These are phyloP conservation scores for Fusarium pseudoanthophilum DNA, from an alignment of 2,329 filamentous ascomycete genomes.

Conservation along the genomic window DNA sequence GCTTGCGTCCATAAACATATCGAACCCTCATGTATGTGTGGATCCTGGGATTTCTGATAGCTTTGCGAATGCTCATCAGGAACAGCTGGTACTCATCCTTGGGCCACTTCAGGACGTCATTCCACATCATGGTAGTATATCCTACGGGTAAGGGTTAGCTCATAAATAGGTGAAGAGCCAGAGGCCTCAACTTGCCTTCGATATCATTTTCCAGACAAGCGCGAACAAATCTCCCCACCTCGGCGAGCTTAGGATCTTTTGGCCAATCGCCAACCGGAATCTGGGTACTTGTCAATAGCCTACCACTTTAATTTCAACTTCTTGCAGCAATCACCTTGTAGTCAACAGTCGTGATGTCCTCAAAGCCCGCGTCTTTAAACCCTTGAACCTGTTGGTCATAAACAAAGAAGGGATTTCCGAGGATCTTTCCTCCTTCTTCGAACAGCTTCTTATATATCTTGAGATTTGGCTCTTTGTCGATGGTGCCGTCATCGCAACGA, in stretches of 20 bases:
- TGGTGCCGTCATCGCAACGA: slow-evolving; percentile 28
- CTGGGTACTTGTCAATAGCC: not conserved
- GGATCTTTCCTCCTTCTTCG: slow-evolving; percentile 26
- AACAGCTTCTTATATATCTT: slow-evolving; percentile 4
- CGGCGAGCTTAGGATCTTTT: slow-evolving; percentile 21
- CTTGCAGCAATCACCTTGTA: slow-evolving; percentile 13
- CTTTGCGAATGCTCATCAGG: slow-evolving; percentile 33
- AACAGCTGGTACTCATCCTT: slow-evolving; percentile 37
- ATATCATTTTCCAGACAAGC: slow-evolving; percentile 30
- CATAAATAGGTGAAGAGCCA: rapidly evolving
- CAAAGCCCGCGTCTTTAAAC: slow-evolving; percentile 27
- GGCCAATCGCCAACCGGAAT: slow-evolving; percentile 35
- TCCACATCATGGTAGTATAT: slow-evolving; percentile 28
- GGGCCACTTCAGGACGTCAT: slow-evolving; percentile 34
- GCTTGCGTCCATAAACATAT: slow-evolving; percentile 36
- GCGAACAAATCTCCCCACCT: slow-evolving; percentile 31
- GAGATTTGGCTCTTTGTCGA: slow-evolving; percentile 6
- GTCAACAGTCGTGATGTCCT: slow-evolving; percentile 28
- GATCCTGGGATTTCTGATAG: slow-evolving; percentile 25
- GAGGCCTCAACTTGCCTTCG: slow-evolving; percentile 1
- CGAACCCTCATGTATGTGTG: slow-evolving; percentile 36
- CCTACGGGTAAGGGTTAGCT: not conserved
- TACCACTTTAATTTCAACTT: rapidly evolving
- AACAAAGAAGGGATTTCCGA: slow-evolving; percentile 26
- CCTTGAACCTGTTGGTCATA: slow-evolving; percentile 23